These are phyloP conservation scores for Voacanga thouarsii DNA, from an alignment of 257 asterid species.

Conservation along the genomic window DNA sequence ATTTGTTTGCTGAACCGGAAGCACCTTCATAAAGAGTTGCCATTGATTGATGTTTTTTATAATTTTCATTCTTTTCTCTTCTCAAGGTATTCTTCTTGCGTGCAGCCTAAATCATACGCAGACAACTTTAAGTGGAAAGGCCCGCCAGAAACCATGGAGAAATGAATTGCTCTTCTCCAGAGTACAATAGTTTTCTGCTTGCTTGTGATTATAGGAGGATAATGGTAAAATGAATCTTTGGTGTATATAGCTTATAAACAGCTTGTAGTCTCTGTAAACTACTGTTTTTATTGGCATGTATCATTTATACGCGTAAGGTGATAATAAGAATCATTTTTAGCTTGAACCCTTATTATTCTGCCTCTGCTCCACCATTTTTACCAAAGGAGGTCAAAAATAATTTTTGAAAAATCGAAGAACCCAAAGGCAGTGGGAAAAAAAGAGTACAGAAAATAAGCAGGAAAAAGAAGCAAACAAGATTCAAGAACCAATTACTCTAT, in stretches of 20 bases:
- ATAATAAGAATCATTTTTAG: neutral
- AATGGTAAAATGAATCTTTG: neutral
- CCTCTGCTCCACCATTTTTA: neutral
- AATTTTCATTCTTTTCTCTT: neutral
- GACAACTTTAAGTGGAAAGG: constrained; percentile 15
- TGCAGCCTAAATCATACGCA: constrained; percentile 16
- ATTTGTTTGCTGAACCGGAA: too few species aligned
- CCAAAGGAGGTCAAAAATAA: too few species aligned
- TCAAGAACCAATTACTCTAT: neutral
- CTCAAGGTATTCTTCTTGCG: constrained; percentile 11
- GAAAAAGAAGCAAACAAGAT: neutral
- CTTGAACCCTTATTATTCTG: neutral
- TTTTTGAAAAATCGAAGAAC: neutral
- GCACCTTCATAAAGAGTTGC: neutral
- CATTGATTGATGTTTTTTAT: neutral
- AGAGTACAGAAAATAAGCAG: neutral
- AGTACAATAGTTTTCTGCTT: neutral
- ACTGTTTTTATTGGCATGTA: neutral
- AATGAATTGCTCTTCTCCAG: neutral
- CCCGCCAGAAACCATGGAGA: neutral
- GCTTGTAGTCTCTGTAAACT: neutral
- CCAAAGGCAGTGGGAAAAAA: neutral
- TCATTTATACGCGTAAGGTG: neutral
- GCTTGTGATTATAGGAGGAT: neutral
- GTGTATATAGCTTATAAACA: neutral